Conservation (phyloP, 257 asterid genomes). For the Solanum sparsipilum region DNA sequence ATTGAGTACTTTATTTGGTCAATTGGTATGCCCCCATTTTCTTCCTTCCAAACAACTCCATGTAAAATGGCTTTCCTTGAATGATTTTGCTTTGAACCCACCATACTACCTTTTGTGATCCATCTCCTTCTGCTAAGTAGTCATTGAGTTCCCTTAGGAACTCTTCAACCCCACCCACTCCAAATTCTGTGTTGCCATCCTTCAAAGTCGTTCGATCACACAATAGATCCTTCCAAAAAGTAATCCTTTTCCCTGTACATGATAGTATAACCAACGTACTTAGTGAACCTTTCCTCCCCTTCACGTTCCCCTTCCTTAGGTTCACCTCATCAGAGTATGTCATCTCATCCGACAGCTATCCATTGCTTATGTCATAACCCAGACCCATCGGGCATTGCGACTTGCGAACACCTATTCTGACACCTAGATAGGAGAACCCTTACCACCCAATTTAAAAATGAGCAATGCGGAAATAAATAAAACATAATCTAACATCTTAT, state of each 20-base stretch:
- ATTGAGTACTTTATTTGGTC: background rate
- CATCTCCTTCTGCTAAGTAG: background rate
- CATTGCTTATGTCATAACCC: background rate
- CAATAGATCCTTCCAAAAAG: background rate
- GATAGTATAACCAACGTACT: background rate
- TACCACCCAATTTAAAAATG: background rate
- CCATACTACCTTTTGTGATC: background rate
- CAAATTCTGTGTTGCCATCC: background rate
- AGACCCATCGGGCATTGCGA: background rate
- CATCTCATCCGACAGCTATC: background rate
- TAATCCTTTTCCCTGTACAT: background rate
- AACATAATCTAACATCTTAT: too few relatives aligned
- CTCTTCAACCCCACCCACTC: background rate
- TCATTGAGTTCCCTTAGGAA: background rate
- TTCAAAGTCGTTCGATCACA: background rate
- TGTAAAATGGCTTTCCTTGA: background rate
- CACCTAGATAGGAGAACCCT: background rate
- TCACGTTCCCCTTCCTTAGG: background rate
- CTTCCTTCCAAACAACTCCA: background rate
- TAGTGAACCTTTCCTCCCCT: background rate
- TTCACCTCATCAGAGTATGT: background rate
- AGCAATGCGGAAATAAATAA: background rate
- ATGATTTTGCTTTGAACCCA: background rate
- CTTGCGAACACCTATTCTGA: background rate
- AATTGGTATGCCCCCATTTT: background rate